These are phyloP conservation scores for Plasmodium cynomolgi DNA, from an alignment of 169 alveolate genomes.

Conservation along the genomic window DNA sequence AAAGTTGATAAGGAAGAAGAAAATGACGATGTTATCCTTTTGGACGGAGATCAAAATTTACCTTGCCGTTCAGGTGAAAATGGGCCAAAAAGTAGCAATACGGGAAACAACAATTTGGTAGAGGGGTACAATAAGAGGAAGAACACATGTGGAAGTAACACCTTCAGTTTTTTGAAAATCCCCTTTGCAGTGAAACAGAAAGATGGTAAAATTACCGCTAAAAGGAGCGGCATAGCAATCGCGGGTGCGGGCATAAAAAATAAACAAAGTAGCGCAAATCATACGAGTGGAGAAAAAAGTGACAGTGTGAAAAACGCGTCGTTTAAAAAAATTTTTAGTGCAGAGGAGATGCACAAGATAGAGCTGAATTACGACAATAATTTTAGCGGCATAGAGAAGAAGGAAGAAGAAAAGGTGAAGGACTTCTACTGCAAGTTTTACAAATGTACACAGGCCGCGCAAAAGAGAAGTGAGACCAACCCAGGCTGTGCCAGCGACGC, in stretches of 20 bases:
- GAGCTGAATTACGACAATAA: constrained; percentile 11
- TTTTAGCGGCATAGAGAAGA: constrained; percentile 23
- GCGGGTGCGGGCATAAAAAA: neutral
- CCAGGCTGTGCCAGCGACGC: neutral
- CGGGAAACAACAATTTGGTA: neutral
- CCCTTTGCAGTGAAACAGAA: neutral
- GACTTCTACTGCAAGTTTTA: constrained; percentile 26
- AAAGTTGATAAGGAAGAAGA: neutral
- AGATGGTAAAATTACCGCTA: neutral
- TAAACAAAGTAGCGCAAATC: neutral
- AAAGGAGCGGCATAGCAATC: neutral
- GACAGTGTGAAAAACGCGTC: neutral
- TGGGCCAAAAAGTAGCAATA: neutral
- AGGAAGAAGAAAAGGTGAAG: constrained; percentile 26
- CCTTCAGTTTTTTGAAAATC: neutral
- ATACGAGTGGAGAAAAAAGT: constrained; percentile 1
- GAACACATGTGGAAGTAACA: neutral
- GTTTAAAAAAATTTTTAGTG: constrained; percentile 28
- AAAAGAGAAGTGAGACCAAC: neutral
- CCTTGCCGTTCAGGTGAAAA: constrained; percentile 11
- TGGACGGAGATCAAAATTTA: neutral
- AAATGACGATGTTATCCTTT: neutral
- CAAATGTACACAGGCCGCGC: neutral
- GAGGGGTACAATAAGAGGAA: neutral
- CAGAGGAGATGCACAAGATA: constrained; percentile 8